phyloP scores from a whole-genome alignment of 169 alveolate genomes.

The Cryptosporidium parvum region DNA sequence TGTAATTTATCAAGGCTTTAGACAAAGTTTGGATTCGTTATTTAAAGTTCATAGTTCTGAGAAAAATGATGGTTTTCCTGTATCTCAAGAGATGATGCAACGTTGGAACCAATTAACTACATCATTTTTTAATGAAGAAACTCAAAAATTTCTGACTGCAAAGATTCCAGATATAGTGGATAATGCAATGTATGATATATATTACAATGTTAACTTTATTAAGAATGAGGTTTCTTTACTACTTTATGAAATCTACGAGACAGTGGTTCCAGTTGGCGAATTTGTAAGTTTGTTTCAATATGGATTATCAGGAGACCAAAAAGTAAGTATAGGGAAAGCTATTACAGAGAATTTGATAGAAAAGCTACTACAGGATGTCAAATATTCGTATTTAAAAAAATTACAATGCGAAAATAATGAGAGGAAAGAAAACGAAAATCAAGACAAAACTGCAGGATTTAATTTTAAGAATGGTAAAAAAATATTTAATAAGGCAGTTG shows the following conservation, averaged over 20 bases:
- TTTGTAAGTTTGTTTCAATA: constrained; percentile 51
- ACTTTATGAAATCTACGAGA: constrained; percentile 35
- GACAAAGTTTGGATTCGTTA: constrained; percentile 43
- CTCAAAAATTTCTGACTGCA: constrained; percentile 23
- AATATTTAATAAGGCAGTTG: not conserved
- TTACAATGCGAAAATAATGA: not conserved
- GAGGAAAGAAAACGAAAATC: not conserved
- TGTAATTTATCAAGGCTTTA: constrained; percentile 10
- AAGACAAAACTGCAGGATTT: not conserved
- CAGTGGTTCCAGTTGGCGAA: constrained; percentile 32
- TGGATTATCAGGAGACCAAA: constrained; percentile 30
- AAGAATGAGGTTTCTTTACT: constrained; percentile 15
- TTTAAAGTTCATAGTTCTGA: constrained; percentile 28
- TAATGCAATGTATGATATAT: constrained; percentile 38
- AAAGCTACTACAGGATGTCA: constrained; percentile 19
- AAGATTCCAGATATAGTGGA: constrained; percentile 57
- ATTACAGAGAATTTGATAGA: constrained; percentile 13
- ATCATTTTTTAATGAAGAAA: constrained; percentile 48
- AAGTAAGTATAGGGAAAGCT: constrained; percentile 24
- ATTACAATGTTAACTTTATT: constrained; percentile 2
- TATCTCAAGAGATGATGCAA: constrained; percentile 31
- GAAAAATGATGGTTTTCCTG: constrained; percentile 43
- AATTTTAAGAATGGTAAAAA: not conserved
- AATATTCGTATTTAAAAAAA: constrained; percentile 29
- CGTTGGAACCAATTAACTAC: constrained; percentile 56